Percentiles rank a stretch among this genome's conserved stretches.
phyloP scores from a whole-genome alignment of 805 yeast genomes.

The Vanderwaltozyma tropicalis region DNA sequence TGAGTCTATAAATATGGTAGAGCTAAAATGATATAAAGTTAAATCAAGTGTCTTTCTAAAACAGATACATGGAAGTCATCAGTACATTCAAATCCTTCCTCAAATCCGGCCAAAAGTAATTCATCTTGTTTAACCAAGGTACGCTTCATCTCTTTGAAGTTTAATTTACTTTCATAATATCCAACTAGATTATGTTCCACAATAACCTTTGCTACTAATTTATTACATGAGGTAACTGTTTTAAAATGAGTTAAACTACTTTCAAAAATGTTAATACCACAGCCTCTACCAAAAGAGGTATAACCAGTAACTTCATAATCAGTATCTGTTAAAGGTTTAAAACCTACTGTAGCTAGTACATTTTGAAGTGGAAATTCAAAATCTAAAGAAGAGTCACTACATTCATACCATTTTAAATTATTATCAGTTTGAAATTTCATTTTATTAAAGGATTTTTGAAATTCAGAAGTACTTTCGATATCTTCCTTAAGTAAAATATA shows the following conservation, averaged over 20 bases:
- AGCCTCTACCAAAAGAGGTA: constrained; percentile 33
- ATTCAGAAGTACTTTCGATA: neutral
- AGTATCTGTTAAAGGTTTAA: constrained; percentile 19
- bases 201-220: constrained; percentile 34
- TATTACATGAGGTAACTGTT: constrained; percentile 1
- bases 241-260: constrained; percentile 10
- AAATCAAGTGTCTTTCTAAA: constrained; percentile 6
- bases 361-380: constrained; percentile 2
- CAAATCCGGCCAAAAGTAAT: constrained; percentile 21
- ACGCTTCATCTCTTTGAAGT: constrained; percentile 26
- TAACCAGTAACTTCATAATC: constrained; percentile 41
- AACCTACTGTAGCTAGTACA: constrained; percentile 30
- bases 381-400: neutral
- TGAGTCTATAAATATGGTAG: too few relatives aligned
- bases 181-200: constrained; percentile 39
- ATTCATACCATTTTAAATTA: neutral
- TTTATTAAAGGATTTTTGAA: neutral
- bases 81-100: constrained; percentile 31
- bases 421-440: neutral
- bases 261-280: constrained; percentile 9
- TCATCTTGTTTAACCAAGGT: constrained; percentile 20
- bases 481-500: constrained; percentile 14
- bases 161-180: constrained; percentile 35
- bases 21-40: too few relatives aligned
- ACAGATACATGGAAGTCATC: constrained; percentile 33